Evolutionary conservation across 345 rosid species (phyloP).

Genomic region (Pugionium cornutum): DNA sequence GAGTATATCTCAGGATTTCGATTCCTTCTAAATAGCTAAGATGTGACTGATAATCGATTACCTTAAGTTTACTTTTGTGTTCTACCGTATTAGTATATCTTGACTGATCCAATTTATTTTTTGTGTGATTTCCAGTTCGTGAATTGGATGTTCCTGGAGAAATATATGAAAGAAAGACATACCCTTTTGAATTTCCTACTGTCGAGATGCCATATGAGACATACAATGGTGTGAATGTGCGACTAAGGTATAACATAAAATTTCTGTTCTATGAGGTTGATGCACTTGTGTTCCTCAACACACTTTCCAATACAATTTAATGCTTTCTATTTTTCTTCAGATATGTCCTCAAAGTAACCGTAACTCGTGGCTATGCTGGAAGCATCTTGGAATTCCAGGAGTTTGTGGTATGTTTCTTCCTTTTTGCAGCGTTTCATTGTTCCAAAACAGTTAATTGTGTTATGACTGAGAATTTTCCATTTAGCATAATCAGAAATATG

Average conservation of each 20-base stretch:
- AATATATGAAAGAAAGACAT: slow-evolving; percentile 81
- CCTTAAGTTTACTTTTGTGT: not conserved
- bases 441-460: not conserved
- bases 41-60: not conserved
- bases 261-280: not conserved
- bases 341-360: slow-evolving; percentile 89
- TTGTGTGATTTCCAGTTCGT: slow-evolving; percentile 57
- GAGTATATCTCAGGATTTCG: slow-evolving; percentile 38
- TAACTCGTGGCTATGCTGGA: slow-evolving; percentile 89
- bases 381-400: slow-evolving; percentile 93
- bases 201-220: slow-evolving; percentile 99
- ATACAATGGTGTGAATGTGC: slow-evolving; percentile 87
- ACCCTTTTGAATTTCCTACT: slow-evolving; percentile 89
- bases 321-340: slow-evolving; percentile 42
- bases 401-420: slow-evolving; percentile 57
- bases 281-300: slow-evolving; percentile 5
- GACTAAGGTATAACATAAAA: slow-evolving; percentile 68
- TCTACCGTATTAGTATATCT: not conserved
- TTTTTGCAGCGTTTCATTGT: slow-evolving; percentile 9
- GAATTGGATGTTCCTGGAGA: slow-evolving; percentile 98
- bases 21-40: not conserved
- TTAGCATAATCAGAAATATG: not conserved
- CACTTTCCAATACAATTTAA: not conserved
- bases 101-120: not conserved
- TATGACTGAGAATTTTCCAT: not conserved